These are phyloP conservation scores for Phytophthora megakarya DNA, from an alignment of 352 stramenopile genomes.

Conservation along the genomic window DNA sequence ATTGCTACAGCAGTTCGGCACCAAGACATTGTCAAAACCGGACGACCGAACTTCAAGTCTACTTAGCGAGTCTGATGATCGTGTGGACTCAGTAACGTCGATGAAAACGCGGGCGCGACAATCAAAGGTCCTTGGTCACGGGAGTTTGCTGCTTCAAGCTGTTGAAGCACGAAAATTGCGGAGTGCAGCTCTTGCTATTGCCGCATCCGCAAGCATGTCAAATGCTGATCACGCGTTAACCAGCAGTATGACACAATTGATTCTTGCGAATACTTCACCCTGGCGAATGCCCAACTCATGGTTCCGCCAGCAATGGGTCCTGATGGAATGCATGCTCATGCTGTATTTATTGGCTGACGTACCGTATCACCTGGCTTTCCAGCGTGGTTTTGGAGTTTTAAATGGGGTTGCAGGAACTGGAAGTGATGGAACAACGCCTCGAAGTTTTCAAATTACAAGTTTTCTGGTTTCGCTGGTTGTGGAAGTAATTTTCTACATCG, in stretches of 20 bases:
- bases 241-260: constrained; percentile 2
- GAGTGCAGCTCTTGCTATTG: constrained; percentile 12
- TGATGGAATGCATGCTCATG: constrained; percentile 37
- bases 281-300: constrained; percentile 40
- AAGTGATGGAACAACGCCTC: constrained; percentile 39
- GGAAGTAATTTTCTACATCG: constrained; percentile 66
- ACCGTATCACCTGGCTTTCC: constrained; percentile 51
- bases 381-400: constrained; percentile 49
- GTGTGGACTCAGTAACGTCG: constrained; percentile 39
- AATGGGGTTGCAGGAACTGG: constrained; percentile 24
- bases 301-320: constrained; percentile 38
- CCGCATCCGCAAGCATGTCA: not conserved
- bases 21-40: constrained; percentile 1
- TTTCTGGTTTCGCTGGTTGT: constrained; percentile 45
- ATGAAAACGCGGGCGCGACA: constrained; percentile 42
- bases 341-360: constrained; percentile 49
- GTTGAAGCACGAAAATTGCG: constrained; percentile 28
- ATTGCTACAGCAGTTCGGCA: constrained; percentile 38
- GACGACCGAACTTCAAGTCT: not conserved
- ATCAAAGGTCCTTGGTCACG: constrained; percentile 38
- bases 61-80: not conserved
- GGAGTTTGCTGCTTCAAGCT: constrained; percentile 40
- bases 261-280: constrained; percentile 3
- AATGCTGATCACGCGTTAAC: constrained; percentile 9
- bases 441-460: constrained; percentile 37